phyloP scores from a whole-genome alignment of 2,329 filamentous ascomycete species.

The Sporothrix phasma region DNA sequence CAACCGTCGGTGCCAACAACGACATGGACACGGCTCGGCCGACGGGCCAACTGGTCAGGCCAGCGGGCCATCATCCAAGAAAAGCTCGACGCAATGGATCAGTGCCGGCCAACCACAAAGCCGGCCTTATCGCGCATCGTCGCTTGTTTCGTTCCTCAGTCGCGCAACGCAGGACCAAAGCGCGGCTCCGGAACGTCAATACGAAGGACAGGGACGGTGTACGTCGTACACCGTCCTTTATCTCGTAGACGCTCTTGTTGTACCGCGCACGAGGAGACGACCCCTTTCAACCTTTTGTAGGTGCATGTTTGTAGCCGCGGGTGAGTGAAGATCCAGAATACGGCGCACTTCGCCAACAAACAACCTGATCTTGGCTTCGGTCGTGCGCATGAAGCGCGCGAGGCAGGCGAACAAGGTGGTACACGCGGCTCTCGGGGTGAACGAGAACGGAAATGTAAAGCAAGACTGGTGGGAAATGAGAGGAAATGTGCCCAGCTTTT shows the following conservation, averaged over 20 bases:
- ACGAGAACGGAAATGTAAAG: background rate
- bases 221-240: background rate
- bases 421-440: background rate
- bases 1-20: background rate
- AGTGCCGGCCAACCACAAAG: background rate
- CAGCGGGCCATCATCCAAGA: background rate
- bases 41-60: background rate
- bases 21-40: background rate
- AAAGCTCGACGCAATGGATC: background rate
- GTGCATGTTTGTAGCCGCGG: background rate
- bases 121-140: background rate
- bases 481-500: background rate
- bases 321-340: background rate
- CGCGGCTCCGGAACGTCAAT: background rate
- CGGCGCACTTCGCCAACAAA: background rate
- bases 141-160: slow-evolving; percentile 4
- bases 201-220: background rate
- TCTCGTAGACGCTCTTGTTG: background rate
- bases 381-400: background rate
- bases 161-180: slow-evolving; percentile 4
- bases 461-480: background rate
- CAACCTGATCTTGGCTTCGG: background rate
- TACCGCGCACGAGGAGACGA: background rate
- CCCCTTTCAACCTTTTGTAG: no score
- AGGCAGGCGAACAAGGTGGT: background rate